Evolutionary conservation across 1,139 yeast species (phyloP).

Genomic region (Pichia sp.): DNA sequence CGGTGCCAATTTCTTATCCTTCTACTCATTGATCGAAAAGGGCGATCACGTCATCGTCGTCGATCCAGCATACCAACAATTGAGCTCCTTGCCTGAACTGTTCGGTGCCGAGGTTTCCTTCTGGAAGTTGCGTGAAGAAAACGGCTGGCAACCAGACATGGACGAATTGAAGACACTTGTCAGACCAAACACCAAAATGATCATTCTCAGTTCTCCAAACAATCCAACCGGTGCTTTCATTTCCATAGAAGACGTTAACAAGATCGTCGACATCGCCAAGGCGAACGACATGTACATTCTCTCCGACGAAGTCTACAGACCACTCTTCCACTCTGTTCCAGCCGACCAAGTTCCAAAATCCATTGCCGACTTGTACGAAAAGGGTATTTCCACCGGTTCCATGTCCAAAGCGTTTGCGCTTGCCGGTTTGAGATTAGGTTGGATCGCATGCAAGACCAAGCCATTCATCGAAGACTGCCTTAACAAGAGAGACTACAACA

Average conservation of each 20-base stretch:
- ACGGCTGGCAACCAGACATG: conserved; percentile 40
- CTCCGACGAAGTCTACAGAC: conserved; percentile 59
- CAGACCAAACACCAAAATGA: conserved; percentile 40
- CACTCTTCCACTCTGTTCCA: conserved; percentile 44
- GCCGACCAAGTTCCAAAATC: conserved; percentile 37
- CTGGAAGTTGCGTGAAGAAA: conserved; percentile 36
- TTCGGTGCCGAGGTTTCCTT: conserved; percentile 46
- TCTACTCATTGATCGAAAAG: conserved; percentile 46
- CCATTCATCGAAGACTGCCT: conserved; percentile 36
- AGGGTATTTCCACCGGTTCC: conserved; percentile 49
- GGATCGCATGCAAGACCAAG: conserved; percentile 44
- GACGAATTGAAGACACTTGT: conserved; percentile 34
- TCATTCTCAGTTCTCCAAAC: conserved; percentile 53
- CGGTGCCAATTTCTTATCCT: conserved; percentile 52
- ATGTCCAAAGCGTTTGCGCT: conserved; percentile 55
- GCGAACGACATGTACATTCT: conserved; percentile 38
- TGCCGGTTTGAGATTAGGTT: conserved; percentile 56
- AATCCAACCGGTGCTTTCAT: conserved; percentile 56
- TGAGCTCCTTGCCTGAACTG: conserved; percentile 48
- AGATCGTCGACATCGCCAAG: conserved; percentile 42
- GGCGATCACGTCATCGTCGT: conserved; percentile 51
- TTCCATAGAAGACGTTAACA: conserved; percentile 34
- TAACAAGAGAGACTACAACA: conserved; percentile 51
- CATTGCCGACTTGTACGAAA: conserved; percentile 43
- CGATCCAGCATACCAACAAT: conserved; percentile 54